These are phyloP conservation scores for Chlamydomonas applanata DNA, from an alignment of 139 green algal genomes.

Conservation along the genomic window DNA sequence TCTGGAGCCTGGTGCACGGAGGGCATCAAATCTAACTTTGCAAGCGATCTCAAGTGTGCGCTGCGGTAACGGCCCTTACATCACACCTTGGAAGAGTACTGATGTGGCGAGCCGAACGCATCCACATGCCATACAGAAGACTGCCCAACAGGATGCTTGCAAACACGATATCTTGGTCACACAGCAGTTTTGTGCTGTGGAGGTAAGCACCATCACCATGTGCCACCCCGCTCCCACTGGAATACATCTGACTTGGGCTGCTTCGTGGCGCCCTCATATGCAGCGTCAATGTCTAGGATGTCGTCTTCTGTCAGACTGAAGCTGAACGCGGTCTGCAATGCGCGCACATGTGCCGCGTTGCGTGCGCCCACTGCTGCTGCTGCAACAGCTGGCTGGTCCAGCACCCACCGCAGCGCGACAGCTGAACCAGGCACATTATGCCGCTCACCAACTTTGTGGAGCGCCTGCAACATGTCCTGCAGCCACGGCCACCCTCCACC, in stretches of 20 bases:
- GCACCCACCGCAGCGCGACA: conserved; percentile 62
- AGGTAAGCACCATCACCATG: conserved; percentile 33
- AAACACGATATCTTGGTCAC: too few species aligned
- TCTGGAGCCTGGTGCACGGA: too few species aligned
- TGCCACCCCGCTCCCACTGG: conserved; percentile 68
- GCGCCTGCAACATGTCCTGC: conserved; percentile 46
- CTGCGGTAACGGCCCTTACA: too few species aligned
- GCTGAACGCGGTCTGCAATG: conserved; percentile 38
- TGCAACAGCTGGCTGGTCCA: conserved; percentile 53
- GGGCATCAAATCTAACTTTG: too few species aligned
- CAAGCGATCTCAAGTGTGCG: too few species aligned
- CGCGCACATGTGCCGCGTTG: conserved; percentile 69
- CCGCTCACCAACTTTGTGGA: conserved; percentile 48
- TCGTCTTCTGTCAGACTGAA: conserved; percentile 65
- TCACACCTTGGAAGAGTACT: too few species aligned
- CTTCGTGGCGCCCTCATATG: conserved; percentile 43
- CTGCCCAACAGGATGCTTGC: too few species aligned
- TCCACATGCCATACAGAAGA: too few species aligned
- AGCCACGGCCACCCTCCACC: conserved; percentile 64
- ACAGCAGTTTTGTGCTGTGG: too few species aligned
- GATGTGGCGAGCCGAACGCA: too few species aligned
- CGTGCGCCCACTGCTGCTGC: conserved; percentile 44
- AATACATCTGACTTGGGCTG: conserved; percentile 62
- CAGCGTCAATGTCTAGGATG: conserved; percentile 50
- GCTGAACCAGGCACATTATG: conserved; percentile 5